These are phyloP conservation scores for Chrysosporium queenslandicum DNA, from an alignment of 2,329 filamentous ascomycete genomes.

Conservation along the genomic window DNA sequence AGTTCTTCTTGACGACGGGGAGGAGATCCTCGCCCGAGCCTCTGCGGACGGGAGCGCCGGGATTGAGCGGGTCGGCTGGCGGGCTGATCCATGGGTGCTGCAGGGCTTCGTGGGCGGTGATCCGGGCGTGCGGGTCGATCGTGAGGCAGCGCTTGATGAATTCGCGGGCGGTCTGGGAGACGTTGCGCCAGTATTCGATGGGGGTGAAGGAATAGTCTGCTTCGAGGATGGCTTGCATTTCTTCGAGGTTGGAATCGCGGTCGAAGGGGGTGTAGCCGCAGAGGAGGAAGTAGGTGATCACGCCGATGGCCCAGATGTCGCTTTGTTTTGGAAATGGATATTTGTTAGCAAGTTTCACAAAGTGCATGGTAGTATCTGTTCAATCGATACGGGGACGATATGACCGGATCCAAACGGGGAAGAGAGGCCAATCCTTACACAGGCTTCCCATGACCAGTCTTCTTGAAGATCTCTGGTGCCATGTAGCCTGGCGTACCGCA, in stretches of 20 bases:
- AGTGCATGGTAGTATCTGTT: background rate
- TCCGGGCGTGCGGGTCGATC: slow-evolving; percentile 73
- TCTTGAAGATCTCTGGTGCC: slow-evolving; percentile 99
- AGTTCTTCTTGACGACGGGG: slow-evolving; percentile 60
- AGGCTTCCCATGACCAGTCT: slow-evolving; percentile 93
- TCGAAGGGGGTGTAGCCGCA: slow-evolving; percentile 98
- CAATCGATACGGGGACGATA: background rate
- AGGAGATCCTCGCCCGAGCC: slow-evolving; percentile 46
- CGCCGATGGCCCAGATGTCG: slow-evolving; percentile 95
- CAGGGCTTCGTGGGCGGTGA: slow-evolving; percentile 75
- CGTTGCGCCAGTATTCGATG: slow-evolving; percentile 90
- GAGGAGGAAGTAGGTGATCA: slow-evolving; percentile 96
- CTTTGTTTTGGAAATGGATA: slow-evolving; percentile 30
- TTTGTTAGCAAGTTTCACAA: slow-evolving; percentile 2
- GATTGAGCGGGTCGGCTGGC: slow-evolving; percentile 38
- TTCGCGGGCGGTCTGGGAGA: slow-evolving; percentile 73
- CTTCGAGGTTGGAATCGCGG: slow-evolving; percentile 91
- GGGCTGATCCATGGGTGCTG: slow-evolving; percentile 56
- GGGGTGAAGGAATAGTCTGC: slow-evolving; percentile 96
- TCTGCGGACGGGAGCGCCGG: slow-evolving; percentile 23
- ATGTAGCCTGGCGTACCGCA: slow-evolving; percentile 98
- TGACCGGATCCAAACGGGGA: background rate
- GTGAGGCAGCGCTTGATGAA: slow-evolving; percentile 91
- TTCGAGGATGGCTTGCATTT: slow-evolving; percentile 97
- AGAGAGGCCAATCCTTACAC: slow-evolving; percentile 47